These are phyloP conservation scores for Nadsonia fulvescens DNA, from an alignment of 805 yeast species.

Conservation along the genomic window DNA sequence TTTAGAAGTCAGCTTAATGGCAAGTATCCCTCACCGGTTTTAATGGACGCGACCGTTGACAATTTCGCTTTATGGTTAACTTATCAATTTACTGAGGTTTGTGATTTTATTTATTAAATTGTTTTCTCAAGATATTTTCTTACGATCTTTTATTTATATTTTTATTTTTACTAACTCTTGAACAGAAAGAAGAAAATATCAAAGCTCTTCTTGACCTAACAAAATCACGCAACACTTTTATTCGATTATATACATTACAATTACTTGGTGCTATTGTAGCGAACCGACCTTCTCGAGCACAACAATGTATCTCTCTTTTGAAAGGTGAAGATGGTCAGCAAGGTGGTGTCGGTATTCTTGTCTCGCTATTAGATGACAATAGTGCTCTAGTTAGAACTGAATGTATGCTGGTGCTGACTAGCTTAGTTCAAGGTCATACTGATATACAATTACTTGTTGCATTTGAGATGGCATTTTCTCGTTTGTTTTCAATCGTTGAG, in stretches of 20 bases:
- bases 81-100: constrained; percentile 65
- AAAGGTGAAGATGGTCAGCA: too few species aligned
- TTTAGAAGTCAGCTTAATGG: too few species aligned
- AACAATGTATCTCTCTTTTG: constrained; percentile 40
- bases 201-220: constrained; percentile 32
- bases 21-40: constrained; percentile 61
- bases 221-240: constrained; percentile 47
- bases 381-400: constrained; percentile 80
- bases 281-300: constrained; percentile 54
- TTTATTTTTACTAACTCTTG: neutral
- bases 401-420: constrained; percentile 65
- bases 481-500: constrained; percentile 56
- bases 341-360: constrained; percentile 65
- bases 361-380: constrained; percentile 38
- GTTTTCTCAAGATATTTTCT: too few species aligned
- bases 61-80: constrained; percentile 90
- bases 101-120: neutral
- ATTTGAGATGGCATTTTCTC: constrained; percentile 82
- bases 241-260: constrained; percentile 66
- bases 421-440: constrained; percentile 61
- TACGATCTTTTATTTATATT: too few species aligned
- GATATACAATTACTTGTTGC: constrained; percentile 88
- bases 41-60: constrained; percentile 39
- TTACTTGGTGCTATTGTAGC: constrained; percentile 67
- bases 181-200: constrained; percentile 24